Base-by-base conservation (phyloP, 768 basidiomycete genomes). In the Baorangia bicolor region DNA sequence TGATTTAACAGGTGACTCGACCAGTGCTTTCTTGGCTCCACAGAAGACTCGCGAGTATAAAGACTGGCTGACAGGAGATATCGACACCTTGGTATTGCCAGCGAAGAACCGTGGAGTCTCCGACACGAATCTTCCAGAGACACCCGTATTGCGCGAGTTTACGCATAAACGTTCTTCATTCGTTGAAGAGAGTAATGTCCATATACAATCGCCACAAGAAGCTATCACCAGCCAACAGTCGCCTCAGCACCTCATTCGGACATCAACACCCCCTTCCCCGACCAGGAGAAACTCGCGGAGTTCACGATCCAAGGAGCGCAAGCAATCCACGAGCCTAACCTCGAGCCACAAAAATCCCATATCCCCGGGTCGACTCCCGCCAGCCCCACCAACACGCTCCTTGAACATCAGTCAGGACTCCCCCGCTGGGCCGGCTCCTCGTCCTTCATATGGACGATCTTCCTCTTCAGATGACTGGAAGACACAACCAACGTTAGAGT, bases 51-150 rank as follows among this genome's bases (percentile, higher is more conserved):
- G 61, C 61, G 73, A 67, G 65, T 75, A 71, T 44, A 77, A 73
- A 59, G 89, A 92, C 65, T 90, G 90, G 90, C 72, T 93, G 33
- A 90, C 91, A 18, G 90, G 90, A 10, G 80, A 81, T 51, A 81
- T 84, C 53, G 77, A 80, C 41, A 73, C 77, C n/a, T 41, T 56
- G 7, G 28, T 42, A 31, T 62, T 62, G 12, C 56, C 62, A 21
- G 38, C 34, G n/a, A 66, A 63, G 58, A 67, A 61, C 6, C 56
- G 47, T 49, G 55, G 37, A 33, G 21, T 52, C 23, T 49, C 58
- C 23, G 57, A 62, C n/a, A 40, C 46, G 23, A 55, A 68, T 25
- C 44, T 28, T 37, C 52, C 67, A 37, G 72, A 75, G 43, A 69
- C 75, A 21, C 81, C 85, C 4, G 73, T 86, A 30, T 70, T 90